Conservation (phyloP, 345 rosid genomes). For the Corymbia maculata region DNA sequence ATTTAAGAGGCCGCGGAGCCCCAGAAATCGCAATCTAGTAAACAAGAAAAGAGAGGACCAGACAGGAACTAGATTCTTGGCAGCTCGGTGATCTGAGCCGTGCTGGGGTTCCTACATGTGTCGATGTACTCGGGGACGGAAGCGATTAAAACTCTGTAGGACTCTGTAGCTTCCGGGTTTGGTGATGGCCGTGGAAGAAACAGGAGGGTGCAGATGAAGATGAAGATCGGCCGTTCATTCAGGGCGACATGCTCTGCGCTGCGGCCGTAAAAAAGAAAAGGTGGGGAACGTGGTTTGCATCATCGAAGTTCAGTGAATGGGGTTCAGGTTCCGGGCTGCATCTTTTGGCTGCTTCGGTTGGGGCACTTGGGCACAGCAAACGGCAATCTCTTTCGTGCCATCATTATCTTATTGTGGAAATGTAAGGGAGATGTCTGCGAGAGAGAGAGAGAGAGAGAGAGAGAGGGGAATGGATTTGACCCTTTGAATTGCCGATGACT, state of each 20-base stretch:
- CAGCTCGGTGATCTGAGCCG: conserved; percentile 2
- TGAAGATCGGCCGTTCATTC: background rate
- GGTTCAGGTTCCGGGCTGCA: background rate
- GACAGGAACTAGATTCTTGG: conserved; percentile 16
- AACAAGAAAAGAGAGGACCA: background rate
- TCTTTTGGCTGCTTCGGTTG: conserved; percentile 10
- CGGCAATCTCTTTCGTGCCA: background rate
- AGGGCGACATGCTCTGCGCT: background rate
- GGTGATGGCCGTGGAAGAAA: background rate
- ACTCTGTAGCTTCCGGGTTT: no score
- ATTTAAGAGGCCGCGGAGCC: background rate
- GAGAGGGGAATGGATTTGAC: background rate
- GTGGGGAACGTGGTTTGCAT: background rate
- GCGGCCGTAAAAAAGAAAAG: background rate
- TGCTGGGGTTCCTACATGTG: background rate
- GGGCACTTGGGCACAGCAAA: background rate
- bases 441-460: background rate
- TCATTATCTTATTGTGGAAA: background rate
- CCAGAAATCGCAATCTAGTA: conserved; percentile 3
- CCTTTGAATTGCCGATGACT: background rate
- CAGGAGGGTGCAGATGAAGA: background rate
- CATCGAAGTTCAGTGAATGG: conserved; percentile 22
- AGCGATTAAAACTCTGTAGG: background rate
- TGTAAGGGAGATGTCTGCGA: background rate
- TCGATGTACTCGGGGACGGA: no score